Evolutionary conservation across 2,329 filamentous ascomycete species (phyloP).

Genomic region (Talaromyces sp.): DNA sequence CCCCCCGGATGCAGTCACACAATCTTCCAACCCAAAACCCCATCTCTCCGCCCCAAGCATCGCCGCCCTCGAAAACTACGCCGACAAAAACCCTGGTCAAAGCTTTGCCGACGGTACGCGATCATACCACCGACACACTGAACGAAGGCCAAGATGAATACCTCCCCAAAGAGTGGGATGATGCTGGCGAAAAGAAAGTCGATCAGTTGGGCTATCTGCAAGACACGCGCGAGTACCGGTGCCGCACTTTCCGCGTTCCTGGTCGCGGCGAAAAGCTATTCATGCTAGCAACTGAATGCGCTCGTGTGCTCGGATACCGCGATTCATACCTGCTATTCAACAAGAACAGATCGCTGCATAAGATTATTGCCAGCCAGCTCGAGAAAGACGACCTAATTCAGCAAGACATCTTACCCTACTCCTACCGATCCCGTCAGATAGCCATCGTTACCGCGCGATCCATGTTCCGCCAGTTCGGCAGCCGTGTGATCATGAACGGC

Average conservation of each 20-base stretch:
- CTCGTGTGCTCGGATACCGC: conserved; percentile 84
- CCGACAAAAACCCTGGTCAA: conserved; percentile 81
- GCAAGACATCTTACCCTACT: conserved; percentile 94
- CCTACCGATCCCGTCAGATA: conserved; percentile 96
- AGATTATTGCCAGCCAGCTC: conserved; percentile 92
- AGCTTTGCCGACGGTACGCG: conserved; percentile 88
- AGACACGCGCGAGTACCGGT: conserved; percentile 82
- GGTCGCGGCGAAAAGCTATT: conserved; percentile 90
- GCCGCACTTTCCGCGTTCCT: conserved; percentile 88
- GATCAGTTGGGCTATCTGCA: conserved; percentile 74
- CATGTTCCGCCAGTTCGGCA: conserved; percentile 98
- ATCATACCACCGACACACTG: conserved; percentile 95
- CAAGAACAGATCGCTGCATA: conserved; percentile 93
- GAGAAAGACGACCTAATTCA: conserved; percentile 96
- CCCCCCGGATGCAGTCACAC: conserved; percentile 38
- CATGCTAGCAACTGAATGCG: conserved; percentile 98
- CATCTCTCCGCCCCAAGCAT: conserved; percentile 55
- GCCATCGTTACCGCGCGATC: conserved; percentile 95
- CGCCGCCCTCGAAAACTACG: conserved; percentile 67
- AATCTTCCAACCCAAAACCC: conserved; percentile 26
- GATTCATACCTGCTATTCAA: conserved; percentile 99
- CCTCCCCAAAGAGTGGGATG: conserved; percentile 85
- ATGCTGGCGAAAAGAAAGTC: conserved; percentile 92
- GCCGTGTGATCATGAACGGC: conserved; percentile 84
- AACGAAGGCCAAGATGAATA: conserved; percentile 89